Evolutionary conservation across 2,329 filamentous ascomycete genomes (phyloP).

Genomic region (Penicillium carneum): DNA sequence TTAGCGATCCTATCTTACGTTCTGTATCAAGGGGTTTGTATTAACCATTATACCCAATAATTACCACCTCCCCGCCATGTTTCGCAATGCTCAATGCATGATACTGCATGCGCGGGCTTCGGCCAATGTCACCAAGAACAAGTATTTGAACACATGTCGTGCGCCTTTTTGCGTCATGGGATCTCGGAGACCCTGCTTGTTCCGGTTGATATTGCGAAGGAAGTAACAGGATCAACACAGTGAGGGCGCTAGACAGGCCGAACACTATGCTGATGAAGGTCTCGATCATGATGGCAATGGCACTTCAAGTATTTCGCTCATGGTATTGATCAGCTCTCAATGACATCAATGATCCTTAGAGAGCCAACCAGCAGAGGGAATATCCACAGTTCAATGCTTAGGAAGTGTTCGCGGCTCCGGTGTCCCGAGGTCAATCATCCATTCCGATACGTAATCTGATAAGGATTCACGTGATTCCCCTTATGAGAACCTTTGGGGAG

Average conservation of each 20-base stretch:
- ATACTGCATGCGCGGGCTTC: constrained; percentile 97
- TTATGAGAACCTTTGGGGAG: constrained; percentile 19
- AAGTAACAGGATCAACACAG: constrained; percentile 60
- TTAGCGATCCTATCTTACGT: constrained; percentile 1
- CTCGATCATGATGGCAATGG: constrained; percentile 43
- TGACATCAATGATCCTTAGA: neutral
- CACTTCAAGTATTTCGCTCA: neutral
- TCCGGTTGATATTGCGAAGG: constrained; percentile 60
- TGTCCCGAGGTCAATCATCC: neutral
- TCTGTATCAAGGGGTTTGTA: neutral
- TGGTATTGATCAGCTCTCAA: neutral
- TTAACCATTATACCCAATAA: constrained; percentile 86
- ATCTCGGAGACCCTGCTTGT: constrained; percentile 27
- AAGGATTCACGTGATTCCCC: constrained; percentile 19
- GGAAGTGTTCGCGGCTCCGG: neutral
- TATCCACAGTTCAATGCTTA: neutral
- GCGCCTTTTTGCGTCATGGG: constrained; percentile 17
- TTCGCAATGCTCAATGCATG: constrained; percentile 91
- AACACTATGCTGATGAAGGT: constrained; percentile 47
- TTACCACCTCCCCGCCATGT: constrained; percentile 77
- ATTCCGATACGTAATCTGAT: constrained; percentile 17
- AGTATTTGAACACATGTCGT: constrained; percentile 75
- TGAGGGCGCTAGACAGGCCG: constrained; percentile 58
- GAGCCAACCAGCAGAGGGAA: neutral
- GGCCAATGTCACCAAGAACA: constrained; percentile 91